Conservation (phyloP, 306 rosid genomes). For the Malus sieversii region DNA sequence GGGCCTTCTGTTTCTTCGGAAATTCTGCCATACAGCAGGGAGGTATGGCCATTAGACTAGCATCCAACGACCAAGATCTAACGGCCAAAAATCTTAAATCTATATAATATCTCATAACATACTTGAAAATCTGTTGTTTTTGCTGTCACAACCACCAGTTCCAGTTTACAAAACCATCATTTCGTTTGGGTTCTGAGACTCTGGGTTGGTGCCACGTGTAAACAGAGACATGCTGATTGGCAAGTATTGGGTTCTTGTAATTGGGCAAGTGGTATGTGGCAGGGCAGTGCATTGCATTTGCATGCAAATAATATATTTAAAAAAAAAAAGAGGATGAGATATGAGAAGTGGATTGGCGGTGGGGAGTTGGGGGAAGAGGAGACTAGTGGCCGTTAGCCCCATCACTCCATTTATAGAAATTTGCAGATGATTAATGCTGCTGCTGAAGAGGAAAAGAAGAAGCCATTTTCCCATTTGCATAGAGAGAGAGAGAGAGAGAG, state of each 20-base stretch:
- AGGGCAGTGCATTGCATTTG: neutral
- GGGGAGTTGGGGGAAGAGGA: constrained; percentile 17
- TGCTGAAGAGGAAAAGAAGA: neutral
- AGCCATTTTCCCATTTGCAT: constrained; percentile 5
- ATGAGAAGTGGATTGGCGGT: constrained; percentile 34
- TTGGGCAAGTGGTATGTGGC: neutral
- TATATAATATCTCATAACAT: neutral
- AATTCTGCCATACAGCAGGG: too few species aligned
- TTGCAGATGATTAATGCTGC: constrained; percentile 13
- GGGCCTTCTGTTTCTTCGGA: neutral
- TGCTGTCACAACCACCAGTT: neutral
- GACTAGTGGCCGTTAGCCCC: constrained; percentile 26
- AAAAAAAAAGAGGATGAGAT: constrained; percentile 18
- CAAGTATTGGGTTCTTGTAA: constrained; percentile 6
- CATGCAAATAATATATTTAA: constrained; percentile 27
- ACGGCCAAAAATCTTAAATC: neutral
- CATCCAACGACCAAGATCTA: neutral
- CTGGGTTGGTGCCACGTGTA: constrained; percentile 13
- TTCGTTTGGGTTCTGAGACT: neutral
- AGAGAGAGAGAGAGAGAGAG: neutral
- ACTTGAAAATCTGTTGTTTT: neutral
- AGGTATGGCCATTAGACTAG: neutral
- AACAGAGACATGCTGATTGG: neutral
- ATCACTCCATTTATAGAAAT: constrained; percentile 31
- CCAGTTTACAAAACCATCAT: neutral